Conservation (phyloP, 495 filamentous ascomycete genomes). For the Aspergillus olivimuriae region DNA sequence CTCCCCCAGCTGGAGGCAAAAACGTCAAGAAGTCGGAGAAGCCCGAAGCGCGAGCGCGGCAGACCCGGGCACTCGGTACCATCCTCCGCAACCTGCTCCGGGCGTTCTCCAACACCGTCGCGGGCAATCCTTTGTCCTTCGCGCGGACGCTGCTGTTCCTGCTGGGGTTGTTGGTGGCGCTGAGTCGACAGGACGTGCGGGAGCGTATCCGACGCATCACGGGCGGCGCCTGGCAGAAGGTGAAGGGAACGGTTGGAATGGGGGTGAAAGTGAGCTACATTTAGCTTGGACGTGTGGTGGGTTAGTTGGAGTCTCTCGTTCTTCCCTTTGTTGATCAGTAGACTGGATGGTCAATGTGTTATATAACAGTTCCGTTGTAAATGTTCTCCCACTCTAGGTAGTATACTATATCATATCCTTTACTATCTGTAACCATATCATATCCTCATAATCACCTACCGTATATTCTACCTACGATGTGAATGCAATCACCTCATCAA, state of each 20-base stretch:
- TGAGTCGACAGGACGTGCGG: conserved; percentile 67
- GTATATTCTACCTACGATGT: too few relatives aligned
- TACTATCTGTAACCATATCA: not conserved
- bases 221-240: conserved; percentile 71
- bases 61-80: conserved; percentile 26
- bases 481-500: conserved; percentile 5
- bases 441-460: not conserved
- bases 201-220: conserved; percentile 65
- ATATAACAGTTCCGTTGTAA: conserved; percentile 11
- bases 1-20: conserved; percentile 31
- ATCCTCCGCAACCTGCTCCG: conserved; percentile 57
- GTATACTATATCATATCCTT: not conserved
- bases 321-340: conserved; percentile 15
- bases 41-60: conserved; percentile 24
- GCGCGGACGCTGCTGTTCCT: conserved; percentile 74
- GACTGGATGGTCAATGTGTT: conserved; percentile 1
- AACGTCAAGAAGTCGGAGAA: conserved; percentile 37
- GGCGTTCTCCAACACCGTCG: conserved; percentile 55
- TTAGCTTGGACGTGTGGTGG: conserved; percentile 26
- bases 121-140: conserved; percentile 66
- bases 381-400: conserved; percentile 1
- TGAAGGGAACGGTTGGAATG: conserved; percentile 85
- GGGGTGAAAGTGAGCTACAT: conserved; percentile 98
- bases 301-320: conserved; percentile 9
- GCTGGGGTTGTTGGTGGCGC: conserved; percentile 69